These are phyloP conservation scores for Sordariomycetes sp. DNA, from an alignment of 2,329 filamentous ascomycete species.

Conservation along the genomic window DNA sequence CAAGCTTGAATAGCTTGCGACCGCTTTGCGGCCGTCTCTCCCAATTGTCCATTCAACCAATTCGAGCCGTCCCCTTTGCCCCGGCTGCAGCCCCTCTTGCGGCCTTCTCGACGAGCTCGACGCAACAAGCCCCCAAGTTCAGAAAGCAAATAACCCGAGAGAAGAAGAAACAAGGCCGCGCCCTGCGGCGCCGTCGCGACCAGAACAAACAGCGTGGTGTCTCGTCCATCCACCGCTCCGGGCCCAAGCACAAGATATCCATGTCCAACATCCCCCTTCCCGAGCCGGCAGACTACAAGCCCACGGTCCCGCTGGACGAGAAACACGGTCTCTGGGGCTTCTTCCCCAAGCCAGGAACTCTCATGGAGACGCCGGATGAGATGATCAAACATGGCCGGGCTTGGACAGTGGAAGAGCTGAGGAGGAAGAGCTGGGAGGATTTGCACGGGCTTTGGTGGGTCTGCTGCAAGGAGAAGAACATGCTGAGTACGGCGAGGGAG, in stretches of 20 bases:
- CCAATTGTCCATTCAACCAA: no score
- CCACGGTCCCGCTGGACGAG: slow-evolving; percentile 50
- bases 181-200: no score
- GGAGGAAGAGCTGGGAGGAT: slow-evolving; percentile 88
- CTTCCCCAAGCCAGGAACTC: slow-evolving; percentile 62
- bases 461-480: slow-evolving; percentile 84
- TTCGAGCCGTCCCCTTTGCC: no score
- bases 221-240: slow-evolving; percentile 70
- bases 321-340: slow-evolving; percentile 90
- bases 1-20: no score
- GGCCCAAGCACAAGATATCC: slow-evolving; percentile 64
- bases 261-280: slow-evolving; percentile 67
- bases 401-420: slow-evolving; percentile 80
- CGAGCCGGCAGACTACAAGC: slow-evolving; percentile 56
- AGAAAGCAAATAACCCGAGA: no score
- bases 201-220: slow-evolving; percentile 73
- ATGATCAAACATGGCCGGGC: slow-evolving; percentile 65
- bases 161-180: no score
- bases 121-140: no score
- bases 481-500: slow-evolving; percentile 65
- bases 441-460: slow-evolving; percentile 91
- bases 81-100: no score
- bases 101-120: no score
- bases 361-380: slow-evolving; percentile 65
- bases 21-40: no score